Conservation (phyloP, 2,329 filamentous ascomycete species). For the Fusarium staphyleae region DNA sequence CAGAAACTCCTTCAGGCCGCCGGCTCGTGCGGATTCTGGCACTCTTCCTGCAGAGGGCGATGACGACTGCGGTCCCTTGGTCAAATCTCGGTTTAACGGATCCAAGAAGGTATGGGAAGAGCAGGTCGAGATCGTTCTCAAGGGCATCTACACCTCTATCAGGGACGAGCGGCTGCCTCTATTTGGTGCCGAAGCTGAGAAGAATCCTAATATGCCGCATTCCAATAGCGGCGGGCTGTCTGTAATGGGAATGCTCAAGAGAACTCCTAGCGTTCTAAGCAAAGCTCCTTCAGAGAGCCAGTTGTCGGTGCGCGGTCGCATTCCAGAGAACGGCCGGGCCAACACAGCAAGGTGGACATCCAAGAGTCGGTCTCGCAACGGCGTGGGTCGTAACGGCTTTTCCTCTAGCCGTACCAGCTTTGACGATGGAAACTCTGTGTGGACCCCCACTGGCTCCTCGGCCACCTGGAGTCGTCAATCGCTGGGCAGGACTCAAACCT, state of each 20-base stretch:
- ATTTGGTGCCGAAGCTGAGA: conserved; percentile 70
- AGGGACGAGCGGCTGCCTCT: conserved; percentile 85
- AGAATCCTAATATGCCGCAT: conserved; percentile 45
- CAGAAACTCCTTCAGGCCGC: conserved; percentile 60
- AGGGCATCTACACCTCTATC: conserved; percentile 90
- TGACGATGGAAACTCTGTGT: conserved; percentile 87
- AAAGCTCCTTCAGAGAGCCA: conserved; percentile 88
- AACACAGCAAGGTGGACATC: conserved; percentile 77
- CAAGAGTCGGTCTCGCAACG: conserved; percentile 82
- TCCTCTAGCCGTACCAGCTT: conserved; percentile 93
- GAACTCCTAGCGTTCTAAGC: conserved; percentile 89
- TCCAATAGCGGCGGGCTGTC: conserved; percentile 72
- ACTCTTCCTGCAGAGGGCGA: conserved; percentile 50
- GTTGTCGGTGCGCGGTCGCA: conserved; percentile 73
- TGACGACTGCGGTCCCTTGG: conserved; percentile 73
- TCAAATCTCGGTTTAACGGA: conserved; percentile 79
- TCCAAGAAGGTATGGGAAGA: conserved; percentile 82
- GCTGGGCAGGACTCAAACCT: conserved; percentile 86
- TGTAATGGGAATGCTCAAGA: conserved; percentile 78
- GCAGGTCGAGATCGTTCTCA: conserved; percentile 89
- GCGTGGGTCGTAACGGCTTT: conserved; percentile 77
- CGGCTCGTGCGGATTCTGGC: conserved; percentile 51
- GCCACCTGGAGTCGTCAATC: conserved; percentile 97
- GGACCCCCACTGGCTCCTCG: conserved; percentile 85
- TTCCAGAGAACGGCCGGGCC: conserved; percentile 62